Evolutionary conservation across 495 filamentous ascomycete genomes (phyloP).

Genomic region (Lophiostoma macrostomum): DNA sequence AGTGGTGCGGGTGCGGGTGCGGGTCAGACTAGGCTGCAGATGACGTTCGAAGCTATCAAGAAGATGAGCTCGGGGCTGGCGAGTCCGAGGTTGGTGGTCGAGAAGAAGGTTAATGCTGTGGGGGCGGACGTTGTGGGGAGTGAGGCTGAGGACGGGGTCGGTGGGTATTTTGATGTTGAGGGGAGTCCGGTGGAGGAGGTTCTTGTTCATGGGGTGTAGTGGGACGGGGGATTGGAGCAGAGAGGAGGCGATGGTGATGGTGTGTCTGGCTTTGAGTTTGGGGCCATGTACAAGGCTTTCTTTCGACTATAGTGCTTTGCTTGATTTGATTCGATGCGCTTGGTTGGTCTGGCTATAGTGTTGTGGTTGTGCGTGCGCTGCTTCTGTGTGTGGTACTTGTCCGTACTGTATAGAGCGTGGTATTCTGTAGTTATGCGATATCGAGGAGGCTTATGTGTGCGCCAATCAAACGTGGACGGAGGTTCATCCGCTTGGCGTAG

Average conservation of each 20-base stretch:
- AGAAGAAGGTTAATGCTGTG: background rate
- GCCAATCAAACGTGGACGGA: no score
- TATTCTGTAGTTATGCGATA: no score
- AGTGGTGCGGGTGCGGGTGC: background rate
- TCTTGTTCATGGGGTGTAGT: background rate
- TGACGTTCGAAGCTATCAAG: slow-evolving; percentile 18
- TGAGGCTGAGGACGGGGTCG: background rate
- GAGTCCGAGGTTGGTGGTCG: slow-evolving; percentile 11
- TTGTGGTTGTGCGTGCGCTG: background rate
- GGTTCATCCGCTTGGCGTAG: no score
- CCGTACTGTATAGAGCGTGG: no score
- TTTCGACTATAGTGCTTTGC: no score
- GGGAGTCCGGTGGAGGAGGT: background rate
- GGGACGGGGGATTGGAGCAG: no score
- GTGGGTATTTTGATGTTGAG: slow-evolving; percentile 25
- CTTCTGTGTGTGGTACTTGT: no score
- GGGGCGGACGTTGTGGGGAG: slow-evolving; percentile 1
- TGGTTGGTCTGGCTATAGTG: background rate
- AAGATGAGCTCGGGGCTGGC: slow-evolving; percentile 20
- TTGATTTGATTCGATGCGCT: no score
- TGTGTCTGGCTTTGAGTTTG: no score
- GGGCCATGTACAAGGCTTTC: background rate
- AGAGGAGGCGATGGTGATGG: no score
- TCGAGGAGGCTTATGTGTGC: no score
- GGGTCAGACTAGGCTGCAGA: slow-evolving; percentile 13